Percentiles rank a stretch among this genome's conserved stretches.
phyloP scores from a whole-genome alignment of 2,329 filamentous ascomycete species.

The Lasiodiplodia theobromae region DNA sequence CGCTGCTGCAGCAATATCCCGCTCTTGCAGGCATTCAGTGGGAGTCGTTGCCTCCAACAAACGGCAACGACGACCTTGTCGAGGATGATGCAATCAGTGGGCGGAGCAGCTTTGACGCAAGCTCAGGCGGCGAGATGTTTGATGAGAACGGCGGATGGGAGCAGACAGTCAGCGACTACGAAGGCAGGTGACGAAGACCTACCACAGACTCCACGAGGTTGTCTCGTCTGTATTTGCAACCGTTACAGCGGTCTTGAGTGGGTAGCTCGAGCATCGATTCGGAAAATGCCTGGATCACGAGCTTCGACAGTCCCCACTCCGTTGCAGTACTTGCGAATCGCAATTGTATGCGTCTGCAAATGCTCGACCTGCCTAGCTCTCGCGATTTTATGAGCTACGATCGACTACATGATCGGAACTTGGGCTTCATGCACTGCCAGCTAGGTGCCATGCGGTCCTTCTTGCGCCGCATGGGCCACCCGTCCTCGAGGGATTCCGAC shows the following conservation, averaged over 20 bases:
- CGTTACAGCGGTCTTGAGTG: not conserved
- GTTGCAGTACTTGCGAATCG: not conserved
- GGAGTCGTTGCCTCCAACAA: constrained; percentile 74
- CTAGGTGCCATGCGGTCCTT: not conserved
- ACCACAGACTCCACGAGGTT: not conserved
- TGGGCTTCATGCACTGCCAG: constrained; percentile 12
- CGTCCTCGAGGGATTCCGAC: not conserved
- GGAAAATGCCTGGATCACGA: not conserved
- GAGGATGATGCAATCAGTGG: constrained; percentile 66
- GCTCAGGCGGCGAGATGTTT: constrained; percentile 72
- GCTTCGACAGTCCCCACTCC: not conserved
- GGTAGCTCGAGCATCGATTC: not conserved
- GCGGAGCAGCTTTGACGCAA: constrained; percentile 81
- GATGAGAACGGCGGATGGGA: constrained; percentile 62
- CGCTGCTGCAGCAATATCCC: constrained; percentile 89
- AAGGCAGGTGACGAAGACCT: constrained; percentile 11
- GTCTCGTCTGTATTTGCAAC: not conserved
- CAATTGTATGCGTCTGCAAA: not conserved
- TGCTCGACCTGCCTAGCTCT: constrained; percentile 7
- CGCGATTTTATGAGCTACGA: not conserved
- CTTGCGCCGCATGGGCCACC: constrained; percentile 3
- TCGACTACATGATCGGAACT: not conserved
- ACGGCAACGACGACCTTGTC: constrained; percentile 52
- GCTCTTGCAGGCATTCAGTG: constrained; percentile 91
- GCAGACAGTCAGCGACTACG: constrained; percentile 28